A percentile compares a stretch with the other conserved stretches of the same genome.
Conservation (phyloP, 2,329 filamentous ascomycete species). For the Chrysoporthe deuterocubensis region DNA sequence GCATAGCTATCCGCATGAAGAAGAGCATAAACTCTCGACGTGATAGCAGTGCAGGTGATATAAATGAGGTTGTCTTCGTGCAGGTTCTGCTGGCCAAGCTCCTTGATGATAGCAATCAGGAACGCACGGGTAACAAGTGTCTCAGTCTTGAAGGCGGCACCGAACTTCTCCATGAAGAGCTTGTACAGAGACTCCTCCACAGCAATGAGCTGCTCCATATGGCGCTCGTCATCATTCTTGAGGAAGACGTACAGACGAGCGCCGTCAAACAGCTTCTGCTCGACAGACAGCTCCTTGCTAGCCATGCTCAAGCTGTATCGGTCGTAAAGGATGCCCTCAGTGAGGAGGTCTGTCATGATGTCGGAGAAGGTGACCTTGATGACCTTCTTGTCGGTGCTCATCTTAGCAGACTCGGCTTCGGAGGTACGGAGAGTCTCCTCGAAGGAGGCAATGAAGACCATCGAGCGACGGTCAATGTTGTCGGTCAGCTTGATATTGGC, state of each 20-base stretch:
- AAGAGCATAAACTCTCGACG: slow-evolving; percentile 25
- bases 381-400: slow-evolving; percentile 23
- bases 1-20: slow-evolving; percentile 24
- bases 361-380: slow-evolving; percentile 29
- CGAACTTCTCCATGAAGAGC: slow-evolving; percentile 29
- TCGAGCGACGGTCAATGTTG: slow-evolving; percentile 28
- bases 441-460: slow-evolving; percentile 30
- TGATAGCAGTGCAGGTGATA: slow-evolving; percentile 27
- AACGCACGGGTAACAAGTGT: slow-evolving; percentile 25
- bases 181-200: slow-evolving; percentile 29
- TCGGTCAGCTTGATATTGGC: slow-evolving; percentile 24
- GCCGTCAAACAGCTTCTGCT: slow-evolving; percentile 29
- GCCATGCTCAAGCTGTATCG: slow-evolving; percentile 28
- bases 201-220: slow-evolving; percentile 27
- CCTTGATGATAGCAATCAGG: slow-evolving; percentile 28
- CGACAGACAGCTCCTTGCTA: slow-evolving; percentile 27
- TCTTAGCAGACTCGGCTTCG: slow-evolving; percentile 22
- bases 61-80: slow-evolving; percentile 28
- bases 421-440: slow-evolving; percentile 27
- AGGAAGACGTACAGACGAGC: slow-evolving; percentile 30
- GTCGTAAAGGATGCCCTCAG: slow-evolving; percentile 29
- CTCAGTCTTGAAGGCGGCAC: slow-evolving; percentile 28
- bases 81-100: slow-evolving; percentile 26
- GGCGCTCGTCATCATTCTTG: slow-evolving; percentile 27
- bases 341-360: slow-evolving; percentile 29